These are phyloP conservation scores for Hysterangium stoloniferum DNA, from an alignment of 768 basidiomycete genomes.

Conservation along the genomic window DNA sequence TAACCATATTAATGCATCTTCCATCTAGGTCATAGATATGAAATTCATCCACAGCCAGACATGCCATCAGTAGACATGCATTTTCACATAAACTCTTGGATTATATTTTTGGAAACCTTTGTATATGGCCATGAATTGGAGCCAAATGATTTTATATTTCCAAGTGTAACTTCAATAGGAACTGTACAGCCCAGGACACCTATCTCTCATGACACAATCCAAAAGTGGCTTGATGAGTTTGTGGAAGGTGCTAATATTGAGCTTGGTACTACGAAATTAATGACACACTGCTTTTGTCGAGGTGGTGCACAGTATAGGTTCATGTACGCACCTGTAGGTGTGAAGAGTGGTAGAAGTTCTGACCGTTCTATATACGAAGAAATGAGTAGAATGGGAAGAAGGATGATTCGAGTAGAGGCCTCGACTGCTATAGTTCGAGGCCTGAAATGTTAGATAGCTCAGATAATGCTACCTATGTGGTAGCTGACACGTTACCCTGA, in stretches of 20 bases:
- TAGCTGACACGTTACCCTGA: no score
- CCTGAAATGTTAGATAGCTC: no score
- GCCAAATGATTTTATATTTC: constrained; percentile 28
- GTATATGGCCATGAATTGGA: constrained; percentile 18
- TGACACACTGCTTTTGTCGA: constrained; percentile 29
- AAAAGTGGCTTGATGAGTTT: constrained; percentile 25
- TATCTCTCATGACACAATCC: constrained; percentile 24
- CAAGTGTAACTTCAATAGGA: constrained; percentile 21
- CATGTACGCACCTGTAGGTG: constrained; percentile 30
- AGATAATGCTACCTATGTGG: no score
- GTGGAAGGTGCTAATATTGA: constrained; percentile 16
- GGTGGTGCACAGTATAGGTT: constrained; percentile 34
- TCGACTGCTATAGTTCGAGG: no score
- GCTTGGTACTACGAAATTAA: constrained; percentile 8
- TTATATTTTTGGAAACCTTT: neutral
- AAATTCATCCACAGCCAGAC: constrained; percentile 29
- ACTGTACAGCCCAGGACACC: constrained; percentile 17
- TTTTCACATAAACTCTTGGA: neutral
- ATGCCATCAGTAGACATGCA: constrained; percentile 23
- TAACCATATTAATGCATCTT: constrained; percentile 10
- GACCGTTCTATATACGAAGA: no score
- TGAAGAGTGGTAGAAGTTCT: no score
- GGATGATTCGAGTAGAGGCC: no score
- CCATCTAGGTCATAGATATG: constrained; percentile 23
- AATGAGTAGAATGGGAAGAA: no score